Conservation (phyloP, 768 basidiomycete genomes). For the Auriscalpium orientale region DNA sequence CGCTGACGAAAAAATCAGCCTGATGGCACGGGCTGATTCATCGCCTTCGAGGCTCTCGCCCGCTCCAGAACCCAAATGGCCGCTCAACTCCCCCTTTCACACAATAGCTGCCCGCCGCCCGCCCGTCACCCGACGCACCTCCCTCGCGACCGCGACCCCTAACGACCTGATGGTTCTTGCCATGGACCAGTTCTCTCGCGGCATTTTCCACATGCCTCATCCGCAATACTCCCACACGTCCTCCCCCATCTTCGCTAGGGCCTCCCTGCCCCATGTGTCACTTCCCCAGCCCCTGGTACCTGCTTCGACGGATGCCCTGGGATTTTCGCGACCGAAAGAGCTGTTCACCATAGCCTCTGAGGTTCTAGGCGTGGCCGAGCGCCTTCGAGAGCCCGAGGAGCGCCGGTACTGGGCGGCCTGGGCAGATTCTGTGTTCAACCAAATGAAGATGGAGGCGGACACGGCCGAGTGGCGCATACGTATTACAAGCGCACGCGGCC, state of each 20-base stretch:
- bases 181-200: constrained; percentile 62
- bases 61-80: constrained; percentile 38
- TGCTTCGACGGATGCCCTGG: not conserved
- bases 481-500: constrained; percentile 40
- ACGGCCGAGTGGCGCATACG: constrained; percentile 42
- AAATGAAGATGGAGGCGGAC: constrained; percentile 58
- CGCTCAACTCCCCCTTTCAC: constrained; percentile 44
- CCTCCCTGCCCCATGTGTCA: not conserved
- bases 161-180: constrained; percentile 52
- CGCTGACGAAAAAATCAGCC: constrained; percentile 38
- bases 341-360: constrained; percentile 58
- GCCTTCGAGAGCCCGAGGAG: constrained; percentile 35
- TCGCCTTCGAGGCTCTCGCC: constrained; percentile 14
- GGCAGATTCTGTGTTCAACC: constrained; percentile 53
- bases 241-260: constrained; percentile 11
- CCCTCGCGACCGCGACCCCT: constrained; percentile 32
- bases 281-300: not conserved
- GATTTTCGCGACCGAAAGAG: constrained; percentile 51
- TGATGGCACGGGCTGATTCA: constrained; percentile 13
- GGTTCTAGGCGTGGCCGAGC: constrained; percentile 53
- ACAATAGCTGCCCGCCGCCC: constrained; percentile 41
- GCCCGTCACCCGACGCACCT: constrained; percentile 42
- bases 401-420: constrained; percentile 51
- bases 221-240: constrained; percentile 22
- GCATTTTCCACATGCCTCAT: constrained; percentile 68